Base-by-base conservation (phyloP, 331 rosid genomes). In the Acacia pycnantha region DNA sequence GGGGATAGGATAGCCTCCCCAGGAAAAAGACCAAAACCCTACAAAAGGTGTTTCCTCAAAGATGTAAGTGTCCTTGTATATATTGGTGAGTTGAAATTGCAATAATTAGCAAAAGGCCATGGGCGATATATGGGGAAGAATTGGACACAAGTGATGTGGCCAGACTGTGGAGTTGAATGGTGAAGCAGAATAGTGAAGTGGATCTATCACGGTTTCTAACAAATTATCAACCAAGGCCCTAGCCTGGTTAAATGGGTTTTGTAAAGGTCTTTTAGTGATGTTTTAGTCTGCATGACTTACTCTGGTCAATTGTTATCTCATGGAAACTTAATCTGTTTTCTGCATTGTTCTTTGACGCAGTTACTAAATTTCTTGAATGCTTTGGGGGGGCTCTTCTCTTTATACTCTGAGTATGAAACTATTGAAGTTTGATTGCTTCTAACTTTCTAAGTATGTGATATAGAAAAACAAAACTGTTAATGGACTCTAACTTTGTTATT, bases 201-300 rank as follows among this genome's bases (percentile, higher is more conserved):
- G 24, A 41, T 41, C 40, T 76, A 22, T 75, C 56, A 24, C 10
- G 8, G 37, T 73, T 73, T 51, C 44, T 73, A 10, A 31, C 61
- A 54, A 54, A 8, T 54, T 19, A 53, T 74, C 35, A 54, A 74
- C 37, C n/a, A 54, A 31, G 53, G 53, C 8, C 50, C 16, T 74
- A 6, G 13, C 37, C 66, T 53, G 11, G 66, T 51, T 66, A 33
- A 27, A 54, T 58, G 69, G 54, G 27, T 54, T 56, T 37, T 22
- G 22, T 75, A 21, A 27, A 13, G 41, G 26, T 12, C 78, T 31
- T 74, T 11, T 27, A 18, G 64, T 31, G 46, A 71, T 80, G 53
- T 80, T 72, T 53, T 15, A 61, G 58, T 80, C 40, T 61, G 47
- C 64, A 59, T 59, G 67, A 74, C 46, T 26, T 50, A 18, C 29